These are phyloP conservation scores for Pythium guiyangense DNA, from an alignment of 352 stramenopile species.

Conservation along the genomic window DNA sequence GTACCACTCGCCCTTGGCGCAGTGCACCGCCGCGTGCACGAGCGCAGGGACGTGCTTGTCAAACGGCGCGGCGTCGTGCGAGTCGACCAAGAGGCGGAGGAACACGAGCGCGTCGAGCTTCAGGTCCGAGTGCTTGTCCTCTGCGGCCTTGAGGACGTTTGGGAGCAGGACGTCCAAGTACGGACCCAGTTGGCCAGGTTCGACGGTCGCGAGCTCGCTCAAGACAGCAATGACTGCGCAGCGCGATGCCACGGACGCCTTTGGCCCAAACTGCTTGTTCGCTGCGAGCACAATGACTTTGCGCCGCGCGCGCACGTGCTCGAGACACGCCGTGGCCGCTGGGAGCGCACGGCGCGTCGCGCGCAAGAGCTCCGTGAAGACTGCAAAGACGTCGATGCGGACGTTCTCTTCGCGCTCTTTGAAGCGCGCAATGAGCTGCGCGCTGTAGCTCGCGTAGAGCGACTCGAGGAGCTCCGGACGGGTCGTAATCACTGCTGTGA, in stretches of 20 bases:
- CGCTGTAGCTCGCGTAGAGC: conserved; percentile 81
- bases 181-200: conserved; percentile 64
- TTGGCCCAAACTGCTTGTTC: conserved; percentile 81
- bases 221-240: conserved; percentile 84
- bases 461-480: conserved; percentile 80
- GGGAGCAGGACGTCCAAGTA: conserved; percentile 75
- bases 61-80: conserved; percentile 81
- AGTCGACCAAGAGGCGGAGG: conserved; percentile 91
- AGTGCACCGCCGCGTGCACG: conserved; percentile 84
- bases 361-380: conserved; percentile 92
- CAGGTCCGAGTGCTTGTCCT: conserved; percentile 91
- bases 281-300: conserved; percentile 68
- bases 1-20: conserved; percentile 97
- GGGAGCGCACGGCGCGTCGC: conserved; percentile 54
- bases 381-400: conserved; percentile 95
- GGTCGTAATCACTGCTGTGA: conserved; percentile 91
- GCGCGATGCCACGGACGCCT: conserved; percentile 69
- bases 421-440: conserved; percentile 85
- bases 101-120: conserved; percentile 95
- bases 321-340: conserved; percentile 29
- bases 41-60: conserved; percentile 75
- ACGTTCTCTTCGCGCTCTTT: conserved; percentile 99
- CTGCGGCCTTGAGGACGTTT: conserved; percentile 82
- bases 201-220: conserved; percentile 76
- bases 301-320: conserved; percentile 50